A percentile compares a stretch with the other conserved stretches of the same genome.
phyloP scores from a whole-genome alignment of 129 eudicot genomes.

The Kitagawia praeruptora region DNA sequence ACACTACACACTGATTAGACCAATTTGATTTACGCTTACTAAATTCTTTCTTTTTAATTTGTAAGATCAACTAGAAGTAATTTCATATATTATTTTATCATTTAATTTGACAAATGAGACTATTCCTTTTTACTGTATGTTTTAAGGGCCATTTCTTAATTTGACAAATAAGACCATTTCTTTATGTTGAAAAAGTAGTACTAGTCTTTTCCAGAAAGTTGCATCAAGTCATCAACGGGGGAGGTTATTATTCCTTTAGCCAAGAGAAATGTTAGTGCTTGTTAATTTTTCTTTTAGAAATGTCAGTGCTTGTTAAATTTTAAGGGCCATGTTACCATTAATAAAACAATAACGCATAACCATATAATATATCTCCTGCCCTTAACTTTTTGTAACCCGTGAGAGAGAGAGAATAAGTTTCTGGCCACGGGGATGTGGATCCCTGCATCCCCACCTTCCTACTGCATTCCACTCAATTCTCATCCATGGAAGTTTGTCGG shows the following conservation, averaged over 20 bases:
- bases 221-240: too few relatives aligned
- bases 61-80: too few relatives aligned
- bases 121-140: too few relatives aligned
- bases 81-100: too few relatives aligned
- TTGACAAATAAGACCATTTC: too few relatives aligned
- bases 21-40: too few relatives aligned
- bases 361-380: background rate
- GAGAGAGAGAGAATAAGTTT: background rate
- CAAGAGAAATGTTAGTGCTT: background rate
- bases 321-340: background rate
- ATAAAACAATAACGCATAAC: background rate
- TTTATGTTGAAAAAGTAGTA: background rate
- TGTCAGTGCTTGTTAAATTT: background rate
- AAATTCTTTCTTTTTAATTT: too few relatives aligned
- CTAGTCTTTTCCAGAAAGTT: too few relatives aligned
- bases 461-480: constrained; percentile 8
- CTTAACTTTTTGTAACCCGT: background rate
- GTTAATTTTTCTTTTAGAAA: too few relatives aligned
- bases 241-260: background rate
- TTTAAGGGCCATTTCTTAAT: too few relatives aligned
- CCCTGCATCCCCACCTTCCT: constrained; percentile 1
- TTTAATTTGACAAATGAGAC: too few relatives aligned
- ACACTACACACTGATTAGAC: too few relatives aligned
- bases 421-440: background rate
- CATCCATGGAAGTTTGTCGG: background rate